Evolutionary conservation across 495 filamentous ascomycete genomes (phyloP).

Genomic region (Talaromyces ruber): DNA sequence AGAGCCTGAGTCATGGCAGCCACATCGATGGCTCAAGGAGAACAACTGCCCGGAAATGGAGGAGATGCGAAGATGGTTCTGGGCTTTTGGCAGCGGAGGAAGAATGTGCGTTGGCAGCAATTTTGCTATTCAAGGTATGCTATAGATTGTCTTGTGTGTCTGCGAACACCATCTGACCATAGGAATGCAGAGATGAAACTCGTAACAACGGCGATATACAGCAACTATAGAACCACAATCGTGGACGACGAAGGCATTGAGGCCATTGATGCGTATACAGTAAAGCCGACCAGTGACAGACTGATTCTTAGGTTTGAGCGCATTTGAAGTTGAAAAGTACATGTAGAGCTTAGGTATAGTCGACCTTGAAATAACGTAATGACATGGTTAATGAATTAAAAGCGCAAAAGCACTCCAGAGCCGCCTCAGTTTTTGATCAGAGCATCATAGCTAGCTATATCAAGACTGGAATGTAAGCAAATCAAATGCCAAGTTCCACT

Average conservation of each 20-base stretch:
- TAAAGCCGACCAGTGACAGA: constrained; percentile 43
- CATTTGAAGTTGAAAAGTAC: constrained; percentile 9
- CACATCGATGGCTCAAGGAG: constrained; percentile 50
- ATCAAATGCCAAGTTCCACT: background rate
- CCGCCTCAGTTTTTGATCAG: background rate
- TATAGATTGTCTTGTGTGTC: background rate
- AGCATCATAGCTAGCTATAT: background rate
- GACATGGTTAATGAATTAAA: background rate
- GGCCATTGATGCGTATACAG: constrained; percentile 59
- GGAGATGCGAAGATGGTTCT: constrained; percentile 63
- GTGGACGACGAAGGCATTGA: constrained; percentile 50
- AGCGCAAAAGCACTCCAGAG: background rate
- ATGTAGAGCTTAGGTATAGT: background rate
- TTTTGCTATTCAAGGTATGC: constrained; percentile 67
- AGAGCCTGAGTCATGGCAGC: constrained; percentile 51
- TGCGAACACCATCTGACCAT: background rate
- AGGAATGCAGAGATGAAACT: constrained; percentile 37
- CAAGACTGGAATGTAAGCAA: background rate
- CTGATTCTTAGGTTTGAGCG: constrained; percentile 34
- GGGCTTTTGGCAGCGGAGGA: constrained; percentile 78
- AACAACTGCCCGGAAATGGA: constrained; percentile 27
- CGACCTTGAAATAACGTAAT: background rate
- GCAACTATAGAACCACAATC: constrained; percentile 55
- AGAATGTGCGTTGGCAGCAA: constrained; percentile 81
- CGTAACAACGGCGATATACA: constrained; percentile 48